phyloP scores from a whole-genome alignment of 768 basidiomycete genomes.

The Lactarius sanguifluus region DNA sequence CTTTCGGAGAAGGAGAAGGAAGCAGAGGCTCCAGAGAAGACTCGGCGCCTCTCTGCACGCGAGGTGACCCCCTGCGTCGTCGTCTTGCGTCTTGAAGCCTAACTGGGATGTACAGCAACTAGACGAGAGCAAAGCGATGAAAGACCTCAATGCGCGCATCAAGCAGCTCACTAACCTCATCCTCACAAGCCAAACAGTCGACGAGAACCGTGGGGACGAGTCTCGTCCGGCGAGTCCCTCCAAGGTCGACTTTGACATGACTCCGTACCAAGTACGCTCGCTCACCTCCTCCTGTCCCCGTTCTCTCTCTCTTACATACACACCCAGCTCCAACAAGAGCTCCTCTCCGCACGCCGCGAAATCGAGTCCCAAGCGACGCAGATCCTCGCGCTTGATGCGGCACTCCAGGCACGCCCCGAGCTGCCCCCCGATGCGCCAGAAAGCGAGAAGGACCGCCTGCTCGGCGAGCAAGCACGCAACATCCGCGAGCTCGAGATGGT shows the following conservation, averaged over 20 bases:
- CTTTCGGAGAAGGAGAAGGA: conserved; percentile 62
- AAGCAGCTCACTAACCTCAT: conserved; percentile 83
- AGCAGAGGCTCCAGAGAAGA: conserved; percentile 50
- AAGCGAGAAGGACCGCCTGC: conserved; percentile 70
- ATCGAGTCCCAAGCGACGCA: conserved; percentile 80
- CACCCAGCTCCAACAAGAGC: conserved; percentile 80
- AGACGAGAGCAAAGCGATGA: conserved; percentile 83
- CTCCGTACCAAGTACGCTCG: conserved; percentile 71
- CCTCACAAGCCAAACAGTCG: conserved; percentile 81
- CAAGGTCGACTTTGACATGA: conserved; percentile 89
- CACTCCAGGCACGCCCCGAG: conserved; percentile 68
- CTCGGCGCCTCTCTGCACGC: conserved; percentile 46
- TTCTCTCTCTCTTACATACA: neutral
- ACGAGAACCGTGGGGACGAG: conserved; percentile 63
- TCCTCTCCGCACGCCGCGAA: conserved; percentile 73
- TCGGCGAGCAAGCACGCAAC: conserved; percentile 69
- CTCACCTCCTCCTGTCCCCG: neutral
- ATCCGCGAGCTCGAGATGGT: conserved; percentile 78
- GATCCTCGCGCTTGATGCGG: conserved; percentile 79
- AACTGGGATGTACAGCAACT: conserved; percentile 54
- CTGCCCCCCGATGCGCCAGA: conserved; percentile 65
- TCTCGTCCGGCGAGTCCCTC: conserved; percentile 79
- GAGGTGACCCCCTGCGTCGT: conserved; percentile 37
- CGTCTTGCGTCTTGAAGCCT: neutral
- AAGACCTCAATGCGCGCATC: conserved; percentile 76